phyloP scores from a whole-genome alignment of 371 early-diverging fungal species.

The Mucor circinelloides region DNA sequence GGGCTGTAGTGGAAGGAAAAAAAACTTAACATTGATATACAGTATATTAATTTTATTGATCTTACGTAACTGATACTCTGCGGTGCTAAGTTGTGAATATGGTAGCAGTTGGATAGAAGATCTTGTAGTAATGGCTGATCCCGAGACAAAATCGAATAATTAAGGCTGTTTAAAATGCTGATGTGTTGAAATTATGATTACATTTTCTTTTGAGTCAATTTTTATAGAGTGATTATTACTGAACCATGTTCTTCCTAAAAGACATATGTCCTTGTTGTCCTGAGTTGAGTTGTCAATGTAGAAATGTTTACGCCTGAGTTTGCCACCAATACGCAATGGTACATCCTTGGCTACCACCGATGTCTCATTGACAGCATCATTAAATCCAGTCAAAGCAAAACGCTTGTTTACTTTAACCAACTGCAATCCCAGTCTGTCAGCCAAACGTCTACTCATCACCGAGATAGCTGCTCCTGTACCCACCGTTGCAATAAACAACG shows the following conservation, averaged over 20 bases:
- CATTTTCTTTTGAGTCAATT: background rate
- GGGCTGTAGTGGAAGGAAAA: too few relatives aligned
- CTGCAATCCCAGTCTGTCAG: background rate
- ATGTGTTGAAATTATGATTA: background rate
- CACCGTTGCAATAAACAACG: conserved; percentile 5
- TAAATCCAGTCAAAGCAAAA: conserved; percentile 1
- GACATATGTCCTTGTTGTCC: background rate
- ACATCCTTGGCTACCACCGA: conserved; percentile 12
- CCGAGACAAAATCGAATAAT: too few relatives aligned
- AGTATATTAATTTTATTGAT: too few relatives aligned
- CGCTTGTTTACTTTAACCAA: background rate
- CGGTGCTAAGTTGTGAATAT: too few relatives aligned
- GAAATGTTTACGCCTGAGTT: conserved; percentile 13
- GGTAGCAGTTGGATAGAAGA: too few relatives aligned
- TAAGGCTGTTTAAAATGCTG: too few relatives aligned
- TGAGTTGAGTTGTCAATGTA: conserved; percentile 4
- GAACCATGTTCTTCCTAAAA: conserved; percentile 11
- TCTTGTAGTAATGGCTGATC: too few relatives aligned
- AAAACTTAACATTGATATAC: too few relatives aligned
- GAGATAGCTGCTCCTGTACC: conserved; percentile 24
- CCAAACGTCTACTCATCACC: conserved; percentile 7
- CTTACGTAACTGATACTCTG: too few relatives aligned
- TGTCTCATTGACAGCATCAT: background rate
- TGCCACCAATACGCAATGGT: conserved; percentile 12
- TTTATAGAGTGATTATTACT: background rate